Evolutionary conservation across 2,329 filamentous ascomycete genomes (phyloP), one percentile per base, ranked within the genome.

Genomic region (Sporothrix globosa): DNA sequence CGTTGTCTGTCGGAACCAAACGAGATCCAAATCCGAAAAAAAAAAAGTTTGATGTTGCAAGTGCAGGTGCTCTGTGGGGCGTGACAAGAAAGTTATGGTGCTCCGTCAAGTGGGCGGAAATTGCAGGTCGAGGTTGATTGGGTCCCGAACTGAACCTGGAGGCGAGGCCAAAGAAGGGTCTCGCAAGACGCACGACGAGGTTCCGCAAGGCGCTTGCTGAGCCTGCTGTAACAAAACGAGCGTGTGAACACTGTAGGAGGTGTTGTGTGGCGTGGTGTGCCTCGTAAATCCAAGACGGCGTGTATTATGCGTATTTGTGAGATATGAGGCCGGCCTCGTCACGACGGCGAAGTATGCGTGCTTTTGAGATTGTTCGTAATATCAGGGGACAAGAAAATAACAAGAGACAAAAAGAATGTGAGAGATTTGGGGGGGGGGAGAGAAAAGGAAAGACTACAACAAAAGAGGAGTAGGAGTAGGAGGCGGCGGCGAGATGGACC

Each of bases 61-160:
- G 68, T 24, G 67, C 68, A 30, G 27, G 41, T 56, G 63, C 17
- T 70, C 65, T 69, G 73, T 74, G 73, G 73, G 73, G 72, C 72
- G 60, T 58, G 24, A 52, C 69, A 53, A 69, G 48, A 56, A 61
- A 71, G 68, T 67, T 71, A 60, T 72, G 48, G 65, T 48, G 44
- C 67, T 68, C 50, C 39, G 54, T 70, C 52, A 71, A 70, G 72
- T 72, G 73, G 71, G 72, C 66, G 86, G 74, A 75, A 73, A 76
- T 74, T 75, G 75, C 71, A 73, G 61, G 70, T 67, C 69, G 60
- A 72, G 72, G 70, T 67, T 75, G 75, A 77, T 76, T 77, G 77
- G 78, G 75, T 76, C 74, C 60, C 34, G 21, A 72, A 72, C 67
- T 73, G 72, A 71, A 52, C 73, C 68, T 73, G 72, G 71, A 65